Evolutionary conservation across 768 basidiomycete genomes (phyloP), one percentile per base, ranked within the genome.

Genomic region (Crucibulum laeve): DNA sequence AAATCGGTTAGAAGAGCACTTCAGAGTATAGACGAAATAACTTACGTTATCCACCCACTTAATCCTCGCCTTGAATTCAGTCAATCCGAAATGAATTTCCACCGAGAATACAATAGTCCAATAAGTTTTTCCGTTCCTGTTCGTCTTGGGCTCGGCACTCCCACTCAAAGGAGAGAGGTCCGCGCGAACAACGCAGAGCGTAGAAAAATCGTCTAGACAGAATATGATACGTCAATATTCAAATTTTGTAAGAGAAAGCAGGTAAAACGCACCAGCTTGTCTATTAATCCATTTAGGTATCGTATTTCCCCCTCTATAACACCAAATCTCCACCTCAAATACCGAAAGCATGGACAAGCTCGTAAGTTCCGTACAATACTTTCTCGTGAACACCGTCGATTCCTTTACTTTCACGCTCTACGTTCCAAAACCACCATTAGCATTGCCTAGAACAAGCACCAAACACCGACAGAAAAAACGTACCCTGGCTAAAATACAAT

Each of bases 21-120:
- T 14, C 40, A 22, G 38, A 43, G 42, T 32, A n/a, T 37, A 24
- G 26, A 3, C 22, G 25, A 35, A 33, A 32, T 26, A 19, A 71
- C 85, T 45, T 56, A 87, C 86, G 54, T 85, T 80, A 54, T 89
- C 85, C 39, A 80, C 73, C 87, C 86, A 89, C 59, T 87, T 89
- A 41, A 89, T 88, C 44, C 85, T 74, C 5, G 87, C 86, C 57
- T 70, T 84, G 67, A 90, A 90, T 60, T 90, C 87, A 0, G 87
- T 90, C 48, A 89, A 56, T 24, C 87, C 86, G 46, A 90, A 89
- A 55, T 87, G 86, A 43, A 90, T 87, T 57, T 88, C 87, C 23
- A 90, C 81, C 23, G 82, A 84, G 60, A 90, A 90, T 14, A 90
- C 81, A 46, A 90, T 87, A 11, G 82, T 88, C 85, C 85, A 90